A percentile compares a stretch with the other conserved stretches of the same genome.
phyloP scores from a whole-genome alignment of 768 basidiomycete species.

The Lepiota brunneoincarnata region DNA sequence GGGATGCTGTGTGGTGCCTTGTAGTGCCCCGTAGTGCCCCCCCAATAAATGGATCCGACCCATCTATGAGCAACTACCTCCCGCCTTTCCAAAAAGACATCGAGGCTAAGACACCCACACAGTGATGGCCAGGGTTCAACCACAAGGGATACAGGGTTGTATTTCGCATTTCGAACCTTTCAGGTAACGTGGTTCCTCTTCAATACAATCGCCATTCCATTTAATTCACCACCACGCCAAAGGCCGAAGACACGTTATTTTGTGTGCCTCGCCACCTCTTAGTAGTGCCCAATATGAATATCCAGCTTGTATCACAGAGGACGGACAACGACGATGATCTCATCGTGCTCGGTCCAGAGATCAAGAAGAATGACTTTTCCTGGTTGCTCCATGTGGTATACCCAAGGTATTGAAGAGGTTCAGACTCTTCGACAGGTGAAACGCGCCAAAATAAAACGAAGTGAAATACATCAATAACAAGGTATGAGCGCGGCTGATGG shows the following conservation, averaged over 20 bases:
- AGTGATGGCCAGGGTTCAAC: background rate
- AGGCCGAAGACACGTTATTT: constrained; percentile 9
- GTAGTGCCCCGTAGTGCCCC: too few species aligned
- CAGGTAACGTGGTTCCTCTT: background rate
- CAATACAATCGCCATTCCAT: background rate
- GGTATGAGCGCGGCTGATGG: too few species aligned
- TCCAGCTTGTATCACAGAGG: constrained; percentile 1
- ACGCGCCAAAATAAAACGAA: too few species aligned
- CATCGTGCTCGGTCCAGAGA: background rate
- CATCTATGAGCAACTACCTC: background rate
- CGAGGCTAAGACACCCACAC: background rate
- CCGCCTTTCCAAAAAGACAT: background rate
- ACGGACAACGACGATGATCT: constrained; percentile 7
- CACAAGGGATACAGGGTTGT: constrained; percentile 3
- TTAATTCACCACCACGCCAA: background rate
- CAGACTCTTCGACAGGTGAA: too few species aligned
- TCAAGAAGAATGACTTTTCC: constrained; percentile 9
- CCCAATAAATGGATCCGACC: too few species aligned
- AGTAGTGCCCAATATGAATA: constrained; percentile 2
- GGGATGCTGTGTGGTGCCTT: too few species aligned
- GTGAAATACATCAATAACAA: too few species aligned
- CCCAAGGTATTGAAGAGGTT: too few species aligned
- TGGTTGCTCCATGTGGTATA: constrained; percentile 7
- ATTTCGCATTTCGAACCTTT: constrained; percentile 12
- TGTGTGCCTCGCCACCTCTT: constrained; percentile 9